phyloP scores from a whole-genome alignment of 345 rosid genomes.

The Eutrema heterophyllum region DNA sequence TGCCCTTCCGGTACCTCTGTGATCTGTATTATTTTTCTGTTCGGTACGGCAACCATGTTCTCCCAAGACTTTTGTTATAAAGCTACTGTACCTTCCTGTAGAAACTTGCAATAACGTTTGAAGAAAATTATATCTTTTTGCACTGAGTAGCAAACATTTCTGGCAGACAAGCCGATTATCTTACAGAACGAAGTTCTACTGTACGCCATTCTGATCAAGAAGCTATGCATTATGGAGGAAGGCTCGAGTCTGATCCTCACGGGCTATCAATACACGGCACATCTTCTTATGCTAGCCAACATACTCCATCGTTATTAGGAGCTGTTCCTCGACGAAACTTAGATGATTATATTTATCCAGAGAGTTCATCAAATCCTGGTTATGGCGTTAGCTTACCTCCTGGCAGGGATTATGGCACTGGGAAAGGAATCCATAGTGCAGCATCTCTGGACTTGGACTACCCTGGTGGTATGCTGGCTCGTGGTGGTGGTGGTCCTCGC shows the following conservation, averaged over 20 bases:
- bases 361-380: slow-evolving; percentile 81
- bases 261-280: slow-evolving; percentile 54
- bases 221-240: slow-evolving; percentile 67
- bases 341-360: slow-evolving; percentile 70
- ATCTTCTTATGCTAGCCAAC: slow-evolving; percentile 66
- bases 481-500: slow-evolving; percentile 52
- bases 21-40: not conserved
- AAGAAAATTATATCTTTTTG: slow-evolving; percentile 21
- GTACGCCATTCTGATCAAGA: slow-evolving; percentile 71
- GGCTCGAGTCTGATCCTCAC: slow-evolving; percentile 72
- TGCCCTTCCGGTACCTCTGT: slow-evolving; percentile 2
- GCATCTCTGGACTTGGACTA: slow-evolving; percentile 65
- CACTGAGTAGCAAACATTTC: slow-evolving; percentile 85
- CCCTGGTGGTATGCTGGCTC: slow-evolving; percentile 45
- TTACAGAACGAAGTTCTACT: slow-evolving; percentile 76
- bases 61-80: slow-evolving; percentile 1
- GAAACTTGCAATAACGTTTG: slow-evolving; percentile 15
- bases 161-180: slow-evolving; percentile 95
- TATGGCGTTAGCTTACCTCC: slow-evolving; percentile 99
- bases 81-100: not conserved
- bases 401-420: slow-evolving; percentile 86
- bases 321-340: slow-evolving; percentile 81
- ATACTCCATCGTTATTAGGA: slow-evolving; percentile 79
- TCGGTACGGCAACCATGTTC: slow-evolving; percentile 18
- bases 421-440: slow-evolving; percentile 75